Conservation (phyloP, 768 basidiomycete species). For the Boletus reticuloceps region DNA sequence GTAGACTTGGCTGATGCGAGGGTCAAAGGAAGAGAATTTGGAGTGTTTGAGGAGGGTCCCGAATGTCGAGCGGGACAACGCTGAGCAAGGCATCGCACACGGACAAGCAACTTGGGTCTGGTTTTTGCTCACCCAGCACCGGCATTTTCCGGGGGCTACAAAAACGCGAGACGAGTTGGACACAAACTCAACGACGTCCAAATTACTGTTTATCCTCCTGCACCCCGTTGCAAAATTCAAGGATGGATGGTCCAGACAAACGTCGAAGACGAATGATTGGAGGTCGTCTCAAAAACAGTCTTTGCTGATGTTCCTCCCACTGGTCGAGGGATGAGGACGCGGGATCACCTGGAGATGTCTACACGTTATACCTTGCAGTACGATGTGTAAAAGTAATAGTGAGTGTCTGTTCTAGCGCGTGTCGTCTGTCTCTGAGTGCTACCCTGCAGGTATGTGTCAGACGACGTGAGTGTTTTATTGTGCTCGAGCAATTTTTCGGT, state of each 20-base stretch:
- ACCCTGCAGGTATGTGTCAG: background rate
- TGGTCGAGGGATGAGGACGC: slow-evolving; percentile 90
- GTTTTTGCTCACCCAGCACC: background rate
- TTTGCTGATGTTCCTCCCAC: slow-evolving; percentile 85
- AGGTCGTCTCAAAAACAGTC: slow-evolving; percentile 82
- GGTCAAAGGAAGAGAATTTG: slow-evolving; percentile 79
- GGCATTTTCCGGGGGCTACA: slow-evolving; percentile 31
- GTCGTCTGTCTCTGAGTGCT: background rate
- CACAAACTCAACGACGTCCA: slow-evolving; percentile 58
- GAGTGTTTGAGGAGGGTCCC: slow-evolving; percentile 76
- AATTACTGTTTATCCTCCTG: slow-evolving; percentile 75
- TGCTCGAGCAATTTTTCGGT: slow-evolving; percentile 13
- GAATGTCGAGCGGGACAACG: slow-evolving; percentile 61
- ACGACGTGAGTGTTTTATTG: slow-evolving; percentile 27
- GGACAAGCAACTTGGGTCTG: background rate
- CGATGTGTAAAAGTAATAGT: slow-evolving; percentile 6
- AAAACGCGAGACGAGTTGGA: slow-evolving; percentile 18
- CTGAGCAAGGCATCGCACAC: background rate
- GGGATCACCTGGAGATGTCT: slow-evolving; percentile 86
- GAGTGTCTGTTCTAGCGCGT: slow-evolving; percentile 2
- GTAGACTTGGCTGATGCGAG: slow-evolving; percentile 74
- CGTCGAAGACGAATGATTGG: slow-evolving; percentile 62
- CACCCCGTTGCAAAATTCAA: slow-evolving; percentile 34
- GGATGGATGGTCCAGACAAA: slow-evolving; percentile 88
- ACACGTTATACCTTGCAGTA: slow-evolving; percentile 36